A percentile compares a stretch with the other conserved stretches of the same genome.
Evolutionary conservation across 257 asterid genomes (phyloP).

Genomic region (Petrea volubilis): DNA sequence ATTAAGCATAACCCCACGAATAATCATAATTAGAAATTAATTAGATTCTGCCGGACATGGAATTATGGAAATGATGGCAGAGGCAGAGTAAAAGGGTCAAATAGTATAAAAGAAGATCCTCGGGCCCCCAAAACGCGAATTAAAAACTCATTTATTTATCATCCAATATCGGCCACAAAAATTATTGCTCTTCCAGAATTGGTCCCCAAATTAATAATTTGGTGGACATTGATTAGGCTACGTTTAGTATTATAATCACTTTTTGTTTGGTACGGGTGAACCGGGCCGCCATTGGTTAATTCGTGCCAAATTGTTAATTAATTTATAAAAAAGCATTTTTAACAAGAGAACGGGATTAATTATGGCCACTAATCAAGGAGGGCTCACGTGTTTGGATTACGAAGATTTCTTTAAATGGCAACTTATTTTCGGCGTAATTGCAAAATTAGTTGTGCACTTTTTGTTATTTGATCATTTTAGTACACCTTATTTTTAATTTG

Average conservation of each 20-base stretch:
- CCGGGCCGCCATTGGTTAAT: constrained; percentile 18
- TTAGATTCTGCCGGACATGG: neutral
- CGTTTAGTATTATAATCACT: neutral
- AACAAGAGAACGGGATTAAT: neutral
- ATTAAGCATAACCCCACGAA: too few relatives aligned
- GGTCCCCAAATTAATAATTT: neutral
- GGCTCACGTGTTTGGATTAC: constrained; percentile 37
- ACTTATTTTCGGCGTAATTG: too few relatives aligned
- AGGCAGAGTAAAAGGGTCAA: constrained; percentile 26
- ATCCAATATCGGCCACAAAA: constrained; percentile 14
- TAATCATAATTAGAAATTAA: neutral
- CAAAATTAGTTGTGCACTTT: too few relatives aligned
- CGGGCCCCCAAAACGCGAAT: constrained; percentile 66
- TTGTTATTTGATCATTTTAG: too few relatives aligned
- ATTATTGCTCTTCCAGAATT: constrained; percentile 17
- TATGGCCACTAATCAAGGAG: constrained; percentile 41
- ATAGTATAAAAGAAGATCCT: constrained; percentile 40
- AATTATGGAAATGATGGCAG: neutral
- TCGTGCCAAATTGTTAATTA: neutral
- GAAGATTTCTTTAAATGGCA: constrained; percentile 6
- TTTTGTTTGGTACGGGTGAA: too few relatives aligned
- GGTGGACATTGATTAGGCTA: constrained; percentile 12
- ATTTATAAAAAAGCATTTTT: too few relatives aligned
- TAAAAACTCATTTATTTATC: constrained; percentile 14
- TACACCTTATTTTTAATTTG: too few relatives aligned